Evolutionary conservation across 257 asterid genomes (phyloP).

Genomic region (Solanum arcanum): DNA sequence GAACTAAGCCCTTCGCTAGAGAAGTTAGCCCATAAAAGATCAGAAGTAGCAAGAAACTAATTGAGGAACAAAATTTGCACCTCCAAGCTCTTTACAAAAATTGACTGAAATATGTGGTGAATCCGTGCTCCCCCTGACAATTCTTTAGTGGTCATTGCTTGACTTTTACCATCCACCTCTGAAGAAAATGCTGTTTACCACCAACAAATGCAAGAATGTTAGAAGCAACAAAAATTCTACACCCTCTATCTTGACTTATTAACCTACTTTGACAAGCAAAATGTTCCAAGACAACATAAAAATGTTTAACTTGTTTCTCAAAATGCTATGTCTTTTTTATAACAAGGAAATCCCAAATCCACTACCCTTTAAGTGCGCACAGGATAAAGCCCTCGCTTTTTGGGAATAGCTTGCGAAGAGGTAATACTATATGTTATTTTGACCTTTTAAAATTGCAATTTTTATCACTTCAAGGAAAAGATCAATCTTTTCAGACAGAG

Average conservation of each 20-base stretch:
- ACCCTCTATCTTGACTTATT: background rate
- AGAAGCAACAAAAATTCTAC: background rate
- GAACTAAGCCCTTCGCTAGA: background rate
- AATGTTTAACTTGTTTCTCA: background rate
- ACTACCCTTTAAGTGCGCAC: background rate
- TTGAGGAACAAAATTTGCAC: constrained; percentile 23
- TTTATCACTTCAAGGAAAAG: background rate
- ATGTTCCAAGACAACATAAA: background rate
- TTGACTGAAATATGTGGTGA: constrained; percentile 85
- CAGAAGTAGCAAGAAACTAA: background rate
- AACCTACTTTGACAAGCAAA: background rate
- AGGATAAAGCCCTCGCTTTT: background rate
- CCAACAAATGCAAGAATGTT: background rate
- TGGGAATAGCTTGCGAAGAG: background rate
- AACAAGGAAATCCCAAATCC: background rate
- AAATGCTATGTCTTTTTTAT: background rate
- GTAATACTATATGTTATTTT: background rate
- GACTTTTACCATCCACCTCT: constrained; percentile 84
- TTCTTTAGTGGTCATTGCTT: constrained; percentile 84
- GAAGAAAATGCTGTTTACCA: constrained; percentile 67
- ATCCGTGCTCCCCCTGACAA: constrained; percentile 97
- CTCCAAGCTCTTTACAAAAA: constrained; percentile 88
- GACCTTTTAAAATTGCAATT: background rate
- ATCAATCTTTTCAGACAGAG: background rate
- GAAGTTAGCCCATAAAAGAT: background rate